Base-by-base conservation (phyloP, 192 early-diverging fungal species). In the Coemansia sp. region DNA sequence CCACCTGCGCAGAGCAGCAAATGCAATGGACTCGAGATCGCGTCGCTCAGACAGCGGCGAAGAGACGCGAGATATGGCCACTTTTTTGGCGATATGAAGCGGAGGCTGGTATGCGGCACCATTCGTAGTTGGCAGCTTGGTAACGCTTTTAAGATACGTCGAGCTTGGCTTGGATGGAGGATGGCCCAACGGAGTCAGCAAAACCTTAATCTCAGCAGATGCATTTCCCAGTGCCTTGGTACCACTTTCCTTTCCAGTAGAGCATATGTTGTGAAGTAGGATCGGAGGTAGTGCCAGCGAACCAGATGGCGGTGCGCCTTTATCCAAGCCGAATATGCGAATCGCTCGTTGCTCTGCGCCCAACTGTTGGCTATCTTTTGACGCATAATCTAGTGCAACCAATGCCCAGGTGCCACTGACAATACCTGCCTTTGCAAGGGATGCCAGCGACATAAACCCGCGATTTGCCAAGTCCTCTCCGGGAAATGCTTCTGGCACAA, bases 21-120 rank as follows among this genome's bases (percentile, higher is more conserved):
- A 74, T 9, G 63, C 28, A 47, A 64, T 53, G 1, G 64, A 34
- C 53, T 82, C 79, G 8, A 82, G 19, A 44, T 82, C 79, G 11
- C 69, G 74, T 17, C 69, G 66, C 34, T 82, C 74, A 1, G 74
- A 66, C 20, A 82, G 68, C 14, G 79, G 79, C 31, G 79, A 82
- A 0, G 74, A 72, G 0, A 82, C 56, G 1, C 74, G 74, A 5
- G 74, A 67, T 38, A 82, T 57, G 11, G 57, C 60, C 5, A 70
- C 70, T 49, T 70, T 76, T 37, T 55, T 60, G 36, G 78, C 78
- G 21, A 64, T 60, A 21, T 52, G 68, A 15, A 74, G 59, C 4
- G 78, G 64, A 19, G 59, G 68, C 49, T 80, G 78, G 15, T 55
- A 37, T 22, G 22, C 11, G 11, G 46, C 14, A 4, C 64, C 36